Conservation (phyloP, 176 grass and related monocot genomes). For the Pontederia paniculata region DNA sequence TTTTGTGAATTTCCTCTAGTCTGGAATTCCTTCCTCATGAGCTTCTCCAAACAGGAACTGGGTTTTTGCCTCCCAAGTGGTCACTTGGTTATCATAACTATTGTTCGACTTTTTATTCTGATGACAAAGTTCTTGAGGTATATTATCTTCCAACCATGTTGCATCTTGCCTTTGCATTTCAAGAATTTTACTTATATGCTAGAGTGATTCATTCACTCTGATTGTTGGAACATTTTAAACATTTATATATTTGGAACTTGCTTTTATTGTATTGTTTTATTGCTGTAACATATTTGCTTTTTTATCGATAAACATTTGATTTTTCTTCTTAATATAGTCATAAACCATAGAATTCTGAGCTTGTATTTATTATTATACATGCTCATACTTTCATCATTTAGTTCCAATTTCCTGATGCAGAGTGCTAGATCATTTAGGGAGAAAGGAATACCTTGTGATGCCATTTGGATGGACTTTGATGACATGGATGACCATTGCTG, state of each 20-base stretch:
- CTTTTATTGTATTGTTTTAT: no score
- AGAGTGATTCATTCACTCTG: constrained; percentile 3
- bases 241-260: no score
- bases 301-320: no score
- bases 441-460: constrained; percentile 91
- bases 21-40: no score
- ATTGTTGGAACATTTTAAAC: no score
- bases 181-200: constrained; percentile 9
- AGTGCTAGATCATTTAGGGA: constrained; percentile 73
- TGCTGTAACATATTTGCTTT: no score
- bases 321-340: not conserved
- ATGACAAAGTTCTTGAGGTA: constrained; percentile 83
- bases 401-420: constrained; percentile 37
- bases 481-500: constrained; percentile 95
- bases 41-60: constrained; percentile 37
- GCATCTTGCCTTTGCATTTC: not conserved
- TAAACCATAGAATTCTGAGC: not conserved
- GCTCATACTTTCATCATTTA: no score
- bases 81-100: constrained; percentile 94
- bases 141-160: not conserved
- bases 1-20: no score
- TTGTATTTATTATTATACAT: not conserved
- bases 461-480: constrained; percentile 98
- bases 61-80: constrained; percentile 94
- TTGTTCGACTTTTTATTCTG: constrained; percentile 79